Evolutionary conservation across 2,329 filamentous ascomycete genomes (phyloP), one percentile per base, ranked within the genome.

Genomic region (Diaporthe citri): DNA sequence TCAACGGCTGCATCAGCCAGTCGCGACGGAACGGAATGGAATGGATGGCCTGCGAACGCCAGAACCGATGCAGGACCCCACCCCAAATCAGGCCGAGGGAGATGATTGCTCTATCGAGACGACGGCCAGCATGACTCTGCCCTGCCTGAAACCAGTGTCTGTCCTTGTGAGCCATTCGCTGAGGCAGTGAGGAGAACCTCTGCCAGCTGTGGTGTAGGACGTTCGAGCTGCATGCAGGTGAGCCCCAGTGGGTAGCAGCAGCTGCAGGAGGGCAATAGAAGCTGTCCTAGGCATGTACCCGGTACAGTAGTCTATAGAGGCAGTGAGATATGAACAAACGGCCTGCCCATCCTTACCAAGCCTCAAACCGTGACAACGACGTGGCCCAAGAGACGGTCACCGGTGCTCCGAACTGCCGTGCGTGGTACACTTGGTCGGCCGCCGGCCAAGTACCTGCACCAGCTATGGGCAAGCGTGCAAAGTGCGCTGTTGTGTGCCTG

Each of bases 291-390:
- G 56, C 34, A 59, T 59, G 31, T 10, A 43, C 39, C 36, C 28
- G 59, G 55, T 22, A 57, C 55, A 31, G 9, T 20, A 28, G 7
- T 10, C 43, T 39, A 66, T 66, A 51, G 43, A 13, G 60, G 41
- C 28, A 36, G 62, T 36, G 6, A 48, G 17, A 52, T 51, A 51
- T 48, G 25, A 25, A 8, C 62, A 67, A 67, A 66, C 43, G n/a
- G 62, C 43, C 43, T 51, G 62, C 28, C 62, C 43, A 66, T 67
- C 62, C 62, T 67, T 39, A 52, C 62, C 62, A 67, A 67, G 62
- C 62, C 34, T 51, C 62, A 67, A 67, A 67, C 62, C 13, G 46
- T 67, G 62, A 51, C 62, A 67, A 67, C 43, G 12, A 52, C 36
- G 28, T 36, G 17, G 62, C 43, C 43, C 22, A 17, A 17, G 62